Base-by-base conservation (phyloP, 2,329 filamentous ascomycete species). In the Chrysoporthe cubensis region DNA sequence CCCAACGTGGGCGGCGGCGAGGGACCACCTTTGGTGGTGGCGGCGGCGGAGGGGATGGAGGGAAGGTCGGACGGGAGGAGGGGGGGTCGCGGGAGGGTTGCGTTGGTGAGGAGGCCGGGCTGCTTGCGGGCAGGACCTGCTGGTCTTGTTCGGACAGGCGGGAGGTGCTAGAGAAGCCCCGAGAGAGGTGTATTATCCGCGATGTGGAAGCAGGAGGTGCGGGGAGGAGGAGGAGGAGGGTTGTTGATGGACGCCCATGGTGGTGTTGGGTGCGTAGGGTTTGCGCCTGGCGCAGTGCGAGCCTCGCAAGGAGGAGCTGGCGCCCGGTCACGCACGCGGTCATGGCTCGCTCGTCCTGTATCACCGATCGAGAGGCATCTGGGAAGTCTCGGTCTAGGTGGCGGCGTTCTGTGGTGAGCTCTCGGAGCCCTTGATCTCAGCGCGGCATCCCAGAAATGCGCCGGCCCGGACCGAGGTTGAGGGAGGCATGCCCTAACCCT, bases 1-100 rank as follows among this genome's bases (percentile, higher is more conserved):
- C 65, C 71, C 76, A 50, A 57, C 73, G 71, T 26, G 74, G 72
- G 14, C 74, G 72, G 14, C 67, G 69, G 50, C 71, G 70, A 48
- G 67, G 74, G 40, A 72, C 75, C 2, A 52, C 58, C 7, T 54
- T 26, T 26, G 62, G 50, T 32, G 65, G 32, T 13, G 18, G 58
- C 2, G 56, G 48, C 7, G 26, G 44, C 8, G 43, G 42, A 18
- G 43, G 42, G 13, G 16, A 1, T 11, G 34, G 34, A 46, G 37
- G 42, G 11, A 34, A 26, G 46, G 4, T 26, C 14, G 37, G 9
- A 13, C 21, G 58, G 34, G 14, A 42, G 13, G 56, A 54, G 14
- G 6, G 26, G 1, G 26, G 26, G 26, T 26, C 26, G 26, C 26
- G 26, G 26, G 26, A 26, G 42, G 37, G 37, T n/a, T 9, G 9